Evolutionary conservation across 306 rosid genomes (phyloP), one percentile per base, ranked within the genome.

Genomic region (Clitoria ternatea): DNA sequence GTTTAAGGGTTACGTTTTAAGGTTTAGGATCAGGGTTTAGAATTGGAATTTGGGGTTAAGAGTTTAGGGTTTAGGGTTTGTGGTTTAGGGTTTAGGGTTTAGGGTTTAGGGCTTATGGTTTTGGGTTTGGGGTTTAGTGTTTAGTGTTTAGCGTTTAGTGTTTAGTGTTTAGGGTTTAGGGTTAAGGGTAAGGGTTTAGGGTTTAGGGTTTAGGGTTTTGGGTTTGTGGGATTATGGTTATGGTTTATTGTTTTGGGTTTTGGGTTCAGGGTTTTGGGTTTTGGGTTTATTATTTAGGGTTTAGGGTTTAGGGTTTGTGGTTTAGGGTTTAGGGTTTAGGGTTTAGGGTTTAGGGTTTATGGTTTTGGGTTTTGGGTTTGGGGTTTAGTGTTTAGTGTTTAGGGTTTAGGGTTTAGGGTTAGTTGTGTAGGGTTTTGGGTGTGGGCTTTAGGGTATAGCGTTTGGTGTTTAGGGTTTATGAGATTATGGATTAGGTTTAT

Each of bases 261-360:
- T n/a, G 19, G 62, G 19, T 55, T 55, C 40, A 26, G 39, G 18
- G 37, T 55, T 8, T 35, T 15, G 18, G 39, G 18, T 55, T 26
- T 27, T 11, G 39, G 39, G 39, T 27, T 55, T 27, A 55, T 19
- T 9, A 2, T 55, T 55, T 13, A 13, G 19, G 39, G 10, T 55
- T 55, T 27, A 55, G 19, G 39, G 20, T 55, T 55, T 27, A 55
- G 4, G 40, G 40, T 69, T 69, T 35, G 12, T 36, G 61, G 60
- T 44, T 72, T 59, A 30, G 48, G 61, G 49, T 30, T 72, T 56
- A 57, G 57, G 57, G 44, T 71, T 73, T 47, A 35, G 62, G 53
- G 47, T 72, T 72, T 44, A 32, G 48, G 60, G 60, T 59, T 72
- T 59, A 44, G 60, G 69, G 47, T 72, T 72, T n/a, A n/a, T n/a